phyloP scores from a whole-genome alignment of 176 grass and related monocot species.

The Carex pumila region DNA sequence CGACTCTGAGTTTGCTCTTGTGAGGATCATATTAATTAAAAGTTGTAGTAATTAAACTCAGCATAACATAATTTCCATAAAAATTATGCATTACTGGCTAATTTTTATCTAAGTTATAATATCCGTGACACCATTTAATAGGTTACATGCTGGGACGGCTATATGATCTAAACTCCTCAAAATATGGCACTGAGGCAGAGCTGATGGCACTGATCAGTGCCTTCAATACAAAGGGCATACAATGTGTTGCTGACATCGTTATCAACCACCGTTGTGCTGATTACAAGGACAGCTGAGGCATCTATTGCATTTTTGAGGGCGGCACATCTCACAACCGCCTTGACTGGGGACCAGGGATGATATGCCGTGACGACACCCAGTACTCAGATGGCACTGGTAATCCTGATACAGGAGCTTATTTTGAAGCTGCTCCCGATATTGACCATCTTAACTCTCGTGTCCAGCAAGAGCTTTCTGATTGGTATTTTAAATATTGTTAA shows the following conservation, averaged over 20 bases:
- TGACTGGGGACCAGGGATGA: conserved; percentile 79
- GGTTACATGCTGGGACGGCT: conserved; percentile 77
- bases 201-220: conserved; percentile 44
- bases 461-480: conserved; percentile 68
- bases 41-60: too few species aligned
- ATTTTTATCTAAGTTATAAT: too few species aligned
- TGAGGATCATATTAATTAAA: too few species aligned
- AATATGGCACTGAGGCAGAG: conserved; percentile 53
- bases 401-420: conserved; percentile 53
- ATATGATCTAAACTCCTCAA: conserved; percentile 67
- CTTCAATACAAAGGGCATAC: conserved; percentile 36
- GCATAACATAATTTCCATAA: too few species aligned
- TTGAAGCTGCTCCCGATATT: conserved; percentile 56
- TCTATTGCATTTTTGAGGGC: conserved; percentile 88
- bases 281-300: conserved; percentile 52
- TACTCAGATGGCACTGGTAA: conserved; percentile 73
- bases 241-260: conserved; percentile 66
- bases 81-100: too few species aligned
- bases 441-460: conserved; percentile 79
- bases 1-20: too few species aligned
- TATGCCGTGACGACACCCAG: conserved; percentile 71
- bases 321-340: conserved; percentile 51
- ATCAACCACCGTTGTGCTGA: conserved; percentile 93
- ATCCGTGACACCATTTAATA: not conserved
- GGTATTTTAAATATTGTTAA: not conserved